Percentiles rank a stretch among this genome's conserved stretches.
These are phyloP conservation scores for Euclidium syriacum DNA, from an alignment of 345 rosid species.

Conservation along the genomic window DNA sequence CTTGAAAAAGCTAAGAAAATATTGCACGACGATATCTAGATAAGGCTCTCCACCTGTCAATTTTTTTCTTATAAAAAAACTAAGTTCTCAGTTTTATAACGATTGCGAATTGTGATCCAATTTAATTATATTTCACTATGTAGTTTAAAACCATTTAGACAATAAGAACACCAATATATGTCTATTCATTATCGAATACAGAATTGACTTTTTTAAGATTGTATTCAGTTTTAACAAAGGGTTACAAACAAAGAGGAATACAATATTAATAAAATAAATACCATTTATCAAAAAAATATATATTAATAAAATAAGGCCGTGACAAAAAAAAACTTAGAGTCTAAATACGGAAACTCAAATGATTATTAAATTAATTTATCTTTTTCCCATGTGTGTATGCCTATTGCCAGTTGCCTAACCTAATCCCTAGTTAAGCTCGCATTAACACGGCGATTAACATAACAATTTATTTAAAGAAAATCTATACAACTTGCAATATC, in stretches of 20 bases:
- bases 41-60: conserved; percentile 12
- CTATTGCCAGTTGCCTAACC: conserved; percentile 9
- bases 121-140: not conserved
- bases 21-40: not conserved
- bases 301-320: too few relatives aligned
- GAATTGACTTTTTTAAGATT: too few relatives aligned
- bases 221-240: too few relatives aligned
- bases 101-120: not conserved
- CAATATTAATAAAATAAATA: not conserved
- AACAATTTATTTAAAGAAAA: not conserved
- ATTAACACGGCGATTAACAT: not conserved
- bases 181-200: not conserved
- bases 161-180: not conserved
- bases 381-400: not conserved
- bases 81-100: not conserved
- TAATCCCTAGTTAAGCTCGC: not conserved
- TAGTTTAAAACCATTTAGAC: not conserved
- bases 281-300: too few relatives aligned
- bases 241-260: too few relatives aligned
- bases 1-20: not conserved
- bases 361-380: not conserved
- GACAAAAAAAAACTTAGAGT: too few relatives aligned
- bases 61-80: not conserved
- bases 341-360: conserved; percentile 8
- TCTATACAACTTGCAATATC: conserved; percentile 12